Evolutionary conservation across 805 yeast species (phyloP).

Genomic region (Schwanniomyces sp.): DNA sequence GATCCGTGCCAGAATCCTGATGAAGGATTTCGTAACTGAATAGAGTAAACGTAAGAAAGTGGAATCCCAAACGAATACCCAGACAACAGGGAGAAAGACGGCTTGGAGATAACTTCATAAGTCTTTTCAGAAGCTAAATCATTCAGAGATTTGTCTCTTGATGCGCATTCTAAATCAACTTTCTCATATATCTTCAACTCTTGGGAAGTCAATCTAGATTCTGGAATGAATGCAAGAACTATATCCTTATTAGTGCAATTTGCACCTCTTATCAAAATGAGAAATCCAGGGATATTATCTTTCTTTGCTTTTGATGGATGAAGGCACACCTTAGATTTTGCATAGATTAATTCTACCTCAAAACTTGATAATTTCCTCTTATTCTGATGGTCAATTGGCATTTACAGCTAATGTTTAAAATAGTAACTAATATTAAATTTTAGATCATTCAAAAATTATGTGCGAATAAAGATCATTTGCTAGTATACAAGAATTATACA

Average conservation of each 20-base stretch:
- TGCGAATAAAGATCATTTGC: background rate
- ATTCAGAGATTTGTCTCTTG: background rate
- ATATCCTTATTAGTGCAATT: conserved; percentile 54
- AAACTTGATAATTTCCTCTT: conserved; percentile 7
- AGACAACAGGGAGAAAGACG: conserved; percentile 49
- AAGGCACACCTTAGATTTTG: conserved; percentile 72
- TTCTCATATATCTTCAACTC: conserved; percentile 48
- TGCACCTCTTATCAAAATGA: conserved; percentile 60
- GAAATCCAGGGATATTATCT: conserved; percentile 80
- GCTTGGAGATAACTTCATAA: conserved; percentile 44
- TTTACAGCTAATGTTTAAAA: background rate
- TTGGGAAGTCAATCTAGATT: conserved; percentile 41
- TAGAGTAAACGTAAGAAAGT: conserved; percentile 63
- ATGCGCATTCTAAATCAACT: conserved; percentile 43
- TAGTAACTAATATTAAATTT: background rate
- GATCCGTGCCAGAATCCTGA: conserved; percentile 94
- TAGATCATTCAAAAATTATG: background rate
- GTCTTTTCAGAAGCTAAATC: background rate
- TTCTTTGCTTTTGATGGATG: conserved; percentile 75
- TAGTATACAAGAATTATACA: background rate
- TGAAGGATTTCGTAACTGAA: conserved; percentile 82
- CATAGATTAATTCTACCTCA: conserved; percentile 50
- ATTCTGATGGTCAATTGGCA: conserved; percentile 3
- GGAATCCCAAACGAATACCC: conserved; percentile 71
- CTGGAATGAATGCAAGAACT: conserved; percentile 70